Conservation (phyloP, 2,329 filamentous ascomycete genomes). For the Aspergillus piperis region DNA sequence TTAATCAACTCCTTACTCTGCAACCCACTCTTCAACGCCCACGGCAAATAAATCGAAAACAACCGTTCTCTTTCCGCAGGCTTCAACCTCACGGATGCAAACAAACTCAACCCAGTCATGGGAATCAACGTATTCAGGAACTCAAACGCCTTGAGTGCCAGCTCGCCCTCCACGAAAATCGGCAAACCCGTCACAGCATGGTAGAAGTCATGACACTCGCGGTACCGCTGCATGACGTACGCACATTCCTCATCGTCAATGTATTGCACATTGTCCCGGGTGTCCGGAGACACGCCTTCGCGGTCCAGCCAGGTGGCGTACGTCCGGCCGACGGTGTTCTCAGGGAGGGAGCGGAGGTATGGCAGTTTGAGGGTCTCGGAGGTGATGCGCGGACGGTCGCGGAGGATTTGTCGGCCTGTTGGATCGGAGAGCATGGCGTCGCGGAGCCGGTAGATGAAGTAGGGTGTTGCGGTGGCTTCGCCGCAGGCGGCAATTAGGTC, state of each 20-base stretch:
- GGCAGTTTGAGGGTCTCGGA: conserved; percentile 69
- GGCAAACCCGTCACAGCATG: conserved; percentile 91
- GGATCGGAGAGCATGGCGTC: conserved; percentile 83
- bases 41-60: conserved; percentile 68
- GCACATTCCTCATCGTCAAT: conserved; percentile 95
- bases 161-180: conserved; percentile 89
- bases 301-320: conserved; percentile 92
- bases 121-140: conserved; percentile 92
- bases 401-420: conserved; percentile 87
- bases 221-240: conserved; percentile 97
- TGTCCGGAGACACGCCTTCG: conserved; percentile 91
- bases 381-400: conserved; percentile 83
- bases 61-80: conserved; percentile 67
- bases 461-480: conserved; percentile 90
- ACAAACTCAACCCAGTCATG: conserved; percentile 87
- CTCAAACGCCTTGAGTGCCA: conserved; percentile 97
- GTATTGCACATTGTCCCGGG: conserved; percentile 77
- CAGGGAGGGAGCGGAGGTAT: conserved; percentile 69
- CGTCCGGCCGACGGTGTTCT: conserved; percentile 73
- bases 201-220: conserved; percentile 97
- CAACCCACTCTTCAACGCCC: conserved; percentile 84
- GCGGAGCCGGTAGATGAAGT: conserved; percentile 89
- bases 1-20: conserved; percentile 81
- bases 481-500: conserved; percentile 94
- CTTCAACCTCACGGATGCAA: conserved; percentile 68